phyloP scores from a whole-genome alignment of 2,329 filamentous ascomycete genomes.

The Pyrenochaeta sp. region DNA sequence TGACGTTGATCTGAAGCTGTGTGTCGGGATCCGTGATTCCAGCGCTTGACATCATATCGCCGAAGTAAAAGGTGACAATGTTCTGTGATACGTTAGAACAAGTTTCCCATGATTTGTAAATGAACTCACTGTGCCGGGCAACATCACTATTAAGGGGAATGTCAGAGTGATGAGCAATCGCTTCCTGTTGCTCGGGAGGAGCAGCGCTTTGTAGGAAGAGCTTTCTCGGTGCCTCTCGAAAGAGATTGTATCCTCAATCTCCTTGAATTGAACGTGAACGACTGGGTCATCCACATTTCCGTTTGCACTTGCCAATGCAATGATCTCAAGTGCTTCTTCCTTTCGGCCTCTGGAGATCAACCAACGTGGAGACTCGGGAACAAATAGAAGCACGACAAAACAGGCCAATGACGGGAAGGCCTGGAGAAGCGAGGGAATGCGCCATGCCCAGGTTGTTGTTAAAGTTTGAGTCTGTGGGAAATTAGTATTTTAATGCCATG shows the following conservation, averaged over 20 bases:
- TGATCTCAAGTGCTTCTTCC: constrained; percentile 45
- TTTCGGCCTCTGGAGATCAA: constrained; percentile 57
- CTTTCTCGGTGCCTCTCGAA: constrained; percentile 24
- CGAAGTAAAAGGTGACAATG: constrained; percentile 49
- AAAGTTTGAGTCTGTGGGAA: constrained; percentile 42
- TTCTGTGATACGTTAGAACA: no score
- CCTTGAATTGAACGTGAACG: constrained; percentile 62
- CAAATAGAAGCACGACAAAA: constrained; percentile 58
- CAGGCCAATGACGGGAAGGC: constrained; percentile 53
- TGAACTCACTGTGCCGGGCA: constrained; percentile 24
- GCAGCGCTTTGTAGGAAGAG: constrained; percentile 12
- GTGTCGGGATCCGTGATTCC: constrained; percentile 45
- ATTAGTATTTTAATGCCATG: constrained; percentile 2
- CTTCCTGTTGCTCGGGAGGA: constrained; percentile 39
- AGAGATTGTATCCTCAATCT: constrained; percentile 59
- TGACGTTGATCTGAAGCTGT: constrained; percentile 50
- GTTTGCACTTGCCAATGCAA: constrained; percentile 60
- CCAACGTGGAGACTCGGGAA: constrained; percentile 53
- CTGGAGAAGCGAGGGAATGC: constrained; percentile 62
- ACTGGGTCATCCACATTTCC: constrained; percentile 59
- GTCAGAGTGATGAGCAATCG: constrained; percentile 45
- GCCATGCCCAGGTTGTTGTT: constrained; percentile 60
- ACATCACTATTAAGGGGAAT: constrained; percentile 25
- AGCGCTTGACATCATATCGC: constrained; percentile 47
- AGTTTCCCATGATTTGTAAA: no score